Base-by-base conservation (phyloP, 768 basidiomycete genomes). In the Auriculariales sp. region DNA sequence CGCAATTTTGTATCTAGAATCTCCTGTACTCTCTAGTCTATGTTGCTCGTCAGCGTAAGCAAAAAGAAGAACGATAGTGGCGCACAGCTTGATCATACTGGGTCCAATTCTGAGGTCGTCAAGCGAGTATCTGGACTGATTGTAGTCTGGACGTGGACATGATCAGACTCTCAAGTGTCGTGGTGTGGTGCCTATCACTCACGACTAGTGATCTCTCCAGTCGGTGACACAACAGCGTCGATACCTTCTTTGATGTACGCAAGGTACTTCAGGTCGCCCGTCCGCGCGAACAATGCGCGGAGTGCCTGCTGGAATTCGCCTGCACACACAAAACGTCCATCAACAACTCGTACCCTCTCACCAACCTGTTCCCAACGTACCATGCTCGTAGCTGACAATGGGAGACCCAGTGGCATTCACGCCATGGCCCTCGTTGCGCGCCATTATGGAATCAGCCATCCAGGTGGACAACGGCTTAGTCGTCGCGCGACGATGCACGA, bases 371-470 rank as follows among this genome's bases (percentile, higher is more conserved):
- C n/a, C n/a, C n/a, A n/a, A n/a, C n/a, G n/a, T n/a, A n/a, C n/a
- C n/a, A 44, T 66, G 66, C 51, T 70, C 68, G 52, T 72, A 73
- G 0, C 64, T 65, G 27, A 70, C 68, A 12, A 56, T 49, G 0
- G 71, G 57, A 2, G 50, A 59, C 25, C 67, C 68, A 10, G 15
- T 10, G 28, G 50, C 56, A 0, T 64, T 50, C 15, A 69, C 57
- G 3, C 71, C 70, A 55, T 71, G 67, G 2, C 71, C 71, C 57
- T 73, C 70, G 1, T 61, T 61, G 4, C 71, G 64, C 30, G 60
- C 55, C 47, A 72, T 72, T 1, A 64, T 68, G 3, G 70, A 72
- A 46, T 71, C 68, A 12, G 69, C 71, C 17, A 69, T 68, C 69
- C 70, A 73, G n/a, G n/a, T n/a, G n/a, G n/a, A n/a, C n/a, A n/a